Conservation (phyloP, 2,329 filamentous ascomycete genomes). For the Talaromyces sp. region DNA sequence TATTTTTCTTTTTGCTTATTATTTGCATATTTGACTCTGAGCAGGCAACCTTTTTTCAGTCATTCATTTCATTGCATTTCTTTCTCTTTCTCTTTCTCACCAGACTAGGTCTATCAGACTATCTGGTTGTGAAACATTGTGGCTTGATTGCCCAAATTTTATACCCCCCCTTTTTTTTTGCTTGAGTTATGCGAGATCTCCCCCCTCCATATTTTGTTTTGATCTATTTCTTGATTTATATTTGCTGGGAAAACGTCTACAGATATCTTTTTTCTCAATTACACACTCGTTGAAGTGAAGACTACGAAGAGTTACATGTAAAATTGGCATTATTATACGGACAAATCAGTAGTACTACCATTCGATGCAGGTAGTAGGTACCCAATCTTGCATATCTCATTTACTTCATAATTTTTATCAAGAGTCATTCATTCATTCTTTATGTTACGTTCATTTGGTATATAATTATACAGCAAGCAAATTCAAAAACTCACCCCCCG, state of each 20-base stretch:
- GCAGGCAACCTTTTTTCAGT: neutral
- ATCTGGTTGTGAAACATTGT: neutral
- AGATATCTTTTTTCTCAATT: neutral
- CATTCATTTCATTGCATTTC: neutral
- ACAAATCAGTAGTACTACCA: neutral
- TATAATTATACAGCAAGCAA: neutral
- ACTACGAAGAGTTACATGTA: neutral
- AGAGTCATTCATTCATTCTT: neutral
- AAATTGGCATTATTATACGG: neutral
- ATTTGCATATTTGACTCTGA: neutral
- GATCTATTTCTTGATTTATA: neutral
- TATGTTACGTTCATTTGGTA: neutral
- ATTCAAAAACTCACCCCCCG: slow-evolving; percentile 43
- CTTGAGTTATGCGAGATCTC: neutral
- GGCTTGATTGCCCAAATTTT: neutral
- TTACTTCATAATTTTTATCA: neutral
- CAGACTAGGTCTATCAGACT: neutral
- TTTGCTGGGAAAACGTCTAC: neutral
- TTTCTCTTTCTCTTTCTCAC: neutral
- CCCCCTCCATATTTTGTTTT: neutral
- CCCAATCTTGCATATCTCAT: neutral
- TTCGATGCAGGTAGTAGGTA: neutral
- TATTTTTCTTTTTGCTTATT: neutral
- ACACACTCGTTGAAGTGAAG: neutral
- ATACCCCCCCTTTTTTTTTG: neutral